phyloP scores from a whole-genome alignment of 768 basidiomycete species.

The Daedaleopsis nitida region DNA sequence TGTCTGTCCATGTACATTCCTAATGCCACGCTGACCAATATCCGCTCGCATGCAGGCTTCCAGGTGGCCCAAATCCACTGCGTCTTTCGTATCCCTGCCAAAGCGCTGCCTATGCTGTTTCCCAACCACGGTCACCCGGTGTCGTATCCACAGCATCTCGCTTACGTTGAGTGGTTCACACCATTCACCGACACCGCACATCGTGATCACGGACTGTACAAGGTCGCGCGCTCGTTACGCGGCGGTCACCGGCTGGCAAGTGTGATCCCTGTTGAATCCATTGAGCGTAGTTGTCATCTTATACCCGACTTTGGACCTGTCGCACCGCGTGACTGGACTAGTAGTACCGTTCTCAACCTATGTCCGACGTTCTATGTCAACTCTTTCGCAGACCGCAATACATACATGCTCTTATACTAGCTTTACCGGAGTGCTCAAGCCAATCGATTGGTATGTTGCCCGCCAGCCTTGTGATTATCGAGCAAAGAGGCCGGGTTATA shows the following conservation, averaged over 20 bases:
- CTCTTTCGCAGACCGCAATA: slow-evolving; percentile 9
- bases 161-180: slow-evolving; percentile 36
- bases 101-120: slow-evolving; percentile 1
- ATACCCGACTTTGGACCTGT: slow-evolving; percentile 5
- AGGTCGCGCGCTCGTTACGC: slow-evolving; percentile 17
- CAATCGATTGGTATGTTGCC: no score
- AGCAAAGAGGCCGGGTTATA: no score
- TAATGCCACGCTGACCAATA: neutral
- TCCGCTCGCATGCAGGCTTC: slow-evolving; percentile 5
- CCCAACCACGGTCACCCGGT: neutral
- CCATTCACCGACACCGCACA: slow-evolving; percentile 23
- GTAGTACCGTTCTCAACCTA: slow-evolving; percentile 11
- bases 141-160: slow-evolving; percentile 23
- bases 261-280: slow-evolving; percentile 2
- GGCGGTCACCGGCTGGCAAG: slow-evolving; percentile 9
- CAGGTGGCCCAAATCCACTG: slow-evolving; percentile 31
- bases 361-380: slow-evolving; percentile 12
- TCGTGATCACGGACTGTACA: slow-evolving; percentile 28
- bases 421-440: no score
- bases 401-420: neutral
- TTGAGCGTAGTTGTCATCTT: slow-evolving; percentile 10
- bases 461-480: no score
- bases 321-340: slow-evolving; percentile 11
- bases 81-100: slow-evolving; percentile 28
- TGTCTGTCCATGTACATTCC: neutral